Percentiles rank a stretch among this genome's conserved stretches.
Evolutionary conservation across 257 asterid species (phyloP).

Genomic region (Plantago ovata): DNA sequence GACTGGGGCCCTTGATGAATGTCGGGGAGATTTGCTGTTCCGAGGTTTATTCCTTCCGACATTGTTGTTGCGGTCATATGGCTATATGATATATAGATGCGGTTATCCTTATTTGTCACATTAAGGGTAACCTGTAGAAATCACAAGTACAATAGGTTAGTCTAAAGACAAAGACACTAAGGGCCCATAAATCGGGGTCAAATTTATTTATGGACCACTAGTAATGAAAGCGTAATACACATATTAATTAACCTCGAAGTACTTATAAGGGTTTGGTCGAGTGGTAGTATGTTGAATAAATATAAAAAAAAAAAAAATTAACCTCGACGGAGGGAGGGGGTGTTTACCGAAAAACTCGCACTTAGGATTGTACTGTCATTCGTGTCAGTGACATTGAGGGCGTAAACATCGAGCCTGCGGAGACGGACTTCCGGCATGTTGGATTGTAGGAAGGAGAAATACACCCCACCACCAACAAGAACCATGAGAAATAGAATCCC

Average conservation of each 20-base stretch:
- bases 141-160: too few species aligned
- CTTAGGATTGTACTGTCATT: conserved; percentile 13
- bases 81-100: conserved; percentile 26
- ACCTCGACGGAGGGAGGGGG: too few species aligned
- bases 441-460: conserved; percentile 34
- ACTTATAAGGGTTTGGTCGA: too few species aligned
- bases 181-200: too few species aligned
- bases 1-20: conserved; percentile 24
- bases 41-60: conserved; percentile 25
- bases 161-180: too few species aligned
- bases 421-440: conserved; percentile 36
- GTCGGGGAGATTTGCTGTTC: conserved; percentile 15
- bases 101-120: conserved; percentile 23
- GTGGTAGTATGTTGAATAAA: too few species aligned
- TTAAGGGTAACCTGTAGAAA: conserved; percentile 20
- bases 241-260: too few species aligned
- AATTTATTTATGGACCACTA: too few species aligned
- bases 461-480: conserved; percentile 26
- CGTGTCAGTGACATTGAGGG: conserved; percentile 6
- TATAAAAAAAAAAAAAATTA: too few species aligned
- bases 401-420: conserved; percentile 28
- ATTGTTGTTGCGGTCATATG: conserved; percentile 21
- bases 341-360: conserved; percentile 14
- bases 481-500: conserved; percentile 23
- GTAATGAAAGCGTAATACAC: too few species aligned